A percentile compares a stretch with the other conserved stretches of the same genome.
Evolutionary conservation across 1,139 yeast species (phyloP).

Genomic region (Candida labiduridarum): DNA sequence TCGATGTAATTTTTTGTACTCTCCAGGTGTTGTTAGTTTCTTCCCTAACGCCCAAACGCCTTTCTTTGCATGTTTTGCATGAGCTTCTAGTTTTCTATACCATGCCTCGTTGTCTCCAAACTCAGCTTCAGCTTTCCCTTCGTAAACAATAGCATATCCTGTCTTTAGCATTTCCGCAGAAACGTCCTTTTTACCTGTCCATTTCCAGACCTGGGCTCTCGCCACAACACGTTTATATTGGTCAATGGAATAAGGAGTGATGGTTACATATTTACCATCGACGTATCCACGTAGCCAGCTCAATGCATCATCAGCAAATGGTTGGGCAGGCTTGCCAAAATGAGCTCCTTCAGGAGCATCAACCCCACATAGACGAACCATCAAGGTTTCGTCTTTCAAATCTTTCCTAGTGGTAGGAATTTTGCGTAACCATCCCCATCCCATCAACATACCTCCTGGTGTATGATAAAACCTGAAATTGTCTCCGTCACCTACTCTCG

Average conservation of each 20-base stretch:
- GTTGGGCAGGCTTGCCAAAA: conserved; percentile 94
- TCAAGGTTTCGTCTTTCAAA: conserved; percentile 59
- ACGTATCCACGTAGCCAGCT: conserved; percentile 70
- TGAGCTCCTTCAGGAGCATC: conserved; percentile 98
- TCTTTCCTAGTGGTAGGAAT: conserved; percentile 45
- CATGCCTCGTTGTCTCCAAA: conserved; percentile 73
- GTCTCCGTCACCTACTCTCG: conserved; percentile 96
- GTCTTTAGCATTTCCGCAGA: conserved; percentile 82
- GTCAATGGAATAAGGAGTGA: conserved; percentile 80
- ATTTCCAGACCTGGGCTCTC: conserved; percentile 72
- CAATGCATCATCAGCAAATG: conserved; percentile 82
- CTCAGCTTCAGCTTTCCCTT: conserved; percentile 78
- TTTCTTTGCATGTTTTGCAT: conserved; percentile 54
- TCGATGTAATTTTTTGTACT: conserved; percentile 57
- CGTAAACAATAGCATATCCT: conserved; percentile 89
- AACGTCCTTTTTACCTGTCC: conserved; percentile 75
- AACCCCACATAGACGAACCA: conserved; percentile 86
- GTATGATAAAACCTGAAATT: conserved; percentile 90
- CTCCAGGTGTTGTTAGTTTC: conserved; percentile 75
- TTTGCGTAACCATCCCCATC: conserved; percentile 90
- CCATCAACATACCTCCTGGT: conserved; percentile 85
- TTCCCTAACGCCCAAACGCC: conserved; percentile 74
- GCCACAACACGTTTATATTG: conserved; percentile 91
- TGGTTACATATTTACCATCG: conserved; percentile 65
- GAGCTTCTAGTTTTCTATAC: conserved; percentile 60